Conservation (phyloP, 208 protist genomes). For the Leishmania major region DNA sequence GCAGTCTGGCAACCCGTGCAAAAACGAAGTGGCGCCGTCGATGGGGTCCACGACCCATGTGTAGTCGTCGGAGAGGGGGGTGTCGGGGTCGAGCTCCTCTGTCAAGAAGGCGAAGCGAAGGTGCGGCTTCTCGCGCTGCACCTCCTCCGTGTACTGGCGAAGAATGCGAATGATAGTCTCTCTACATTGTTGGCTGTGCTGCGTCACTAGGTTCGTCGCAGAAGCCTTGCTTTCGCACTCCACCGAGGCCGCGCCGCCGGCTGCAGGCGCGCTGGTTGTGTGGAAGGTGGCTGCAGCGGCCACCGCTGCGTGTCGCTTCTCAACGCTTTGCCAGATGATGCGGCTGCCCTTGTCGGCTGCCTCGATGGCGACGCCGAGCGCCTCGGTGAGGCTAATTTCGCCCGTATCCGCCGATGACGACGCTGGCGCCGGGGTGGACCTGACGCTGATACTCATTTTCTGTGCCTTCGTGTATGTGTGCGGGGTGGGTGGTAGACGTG, state of each 20-base stretch:
- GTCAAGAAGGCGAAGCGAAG: constrained; percentile 50
- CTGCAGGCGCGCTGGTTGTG: background rate
- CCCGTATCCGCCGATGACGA: background rate
- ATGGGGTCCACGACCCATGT: constrained; percentile 87
- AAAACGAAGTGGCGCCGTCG: constrained; percentile 80
- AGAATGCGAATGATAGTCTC: constrained; percentile 42
- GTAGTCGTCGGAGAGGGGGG: constrained; percentile 43
- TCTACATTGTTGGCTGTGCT: constrained; percentile 55
- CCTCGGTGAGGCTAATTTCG: constrained; percentile 44
- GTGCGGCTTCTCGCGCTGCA: constrained; percentile 35
- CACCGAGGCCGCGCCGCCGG: constrained; percentile 1
- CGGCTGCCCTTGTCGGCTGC: constrained; percentile 44
- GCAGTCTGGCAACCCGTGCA: constrained; percentile 74
- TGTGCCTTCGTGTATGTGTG: background rate
- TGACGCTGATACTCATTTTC: background rate
- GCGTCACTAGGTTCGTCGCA: constrained; percentile 54
- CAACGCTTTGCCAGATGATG: constrained; percentile 49
- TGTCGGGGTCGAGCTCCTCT: constrained; percentile 46
- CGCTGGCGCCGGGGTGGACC: background rate
- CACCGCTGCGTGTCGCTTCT: constrained; percentile 26
- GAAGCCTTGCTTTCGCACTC: constrained; percentile 31
- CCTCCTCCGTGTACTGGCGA: constrained; percentile 31
- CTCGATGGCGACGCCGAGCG: constrained; percentile 50
- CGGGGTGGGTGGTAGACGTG: background rate
- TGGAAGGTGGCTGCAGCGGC: constrained; percentile 17